Evolutionary conservation across 139 green algal genomes (phyloP), one percentile per base, ranked within the genome.

Genomic region (Axilococcus clingmanii): DNA sequence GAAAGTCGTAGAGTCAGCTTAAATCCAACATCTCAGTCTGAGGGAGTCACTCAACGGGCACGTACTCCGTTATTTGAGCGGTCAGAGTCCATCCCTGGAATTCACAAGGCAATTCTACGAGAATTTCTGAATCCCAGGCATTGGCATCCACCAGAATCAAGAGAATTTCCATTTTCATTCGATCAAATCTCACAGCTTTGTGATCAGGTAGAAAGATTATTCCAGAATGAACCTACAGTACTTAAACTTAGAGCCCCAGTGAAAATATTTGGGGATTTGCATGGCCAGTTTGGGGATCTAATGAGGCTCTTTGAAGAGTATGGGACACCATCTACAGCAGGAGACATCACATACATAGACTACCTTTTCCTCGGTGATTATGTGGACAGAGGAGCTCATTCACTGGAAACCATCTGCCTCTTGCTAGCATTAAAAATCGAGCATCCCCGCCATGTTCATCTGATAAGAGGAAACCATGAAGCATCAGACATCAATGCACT

Each of bases 301-400:
- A 99, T 99, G 93, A 83, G 93, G 7, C 74, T 99, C 40, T 99
- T 99, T 72, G 85, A 96, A 63, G 93, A 99, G 76, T 99, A 98
- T 59, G 93, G 93, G 28, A 85, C 77, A 20, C 93, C 93, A 6
- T 89, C 77, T 52, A 96, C 88, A 5, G 86, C 85, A 0, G 93
- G 93, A 5, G 93, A 99, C 79, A 98, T 99, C 73, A 95, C 90
- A 19, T 99, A 97, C 80, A 96, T 97, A 17, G 88, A 96, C 68
- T 96, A 96, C 67, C 69, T 96, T 28, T 74, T 74, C 52, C 41
- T 74, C 43, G 65, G 65, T n/a, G 88, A 96, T 64, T 96, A 95
- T 63, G 87, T 96, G 16, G 87, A 96, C 66, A 69, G 75, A 43
- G 81, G 65, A 22, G 57, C 63, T 15, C 77, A 88, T 69, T 78